These are phyloP conservation scores for Lanmaoa pseudosensibilis DNA, from an alignment of 768 basidiomycete genomes.

Conservation along the genomic window DNA sequence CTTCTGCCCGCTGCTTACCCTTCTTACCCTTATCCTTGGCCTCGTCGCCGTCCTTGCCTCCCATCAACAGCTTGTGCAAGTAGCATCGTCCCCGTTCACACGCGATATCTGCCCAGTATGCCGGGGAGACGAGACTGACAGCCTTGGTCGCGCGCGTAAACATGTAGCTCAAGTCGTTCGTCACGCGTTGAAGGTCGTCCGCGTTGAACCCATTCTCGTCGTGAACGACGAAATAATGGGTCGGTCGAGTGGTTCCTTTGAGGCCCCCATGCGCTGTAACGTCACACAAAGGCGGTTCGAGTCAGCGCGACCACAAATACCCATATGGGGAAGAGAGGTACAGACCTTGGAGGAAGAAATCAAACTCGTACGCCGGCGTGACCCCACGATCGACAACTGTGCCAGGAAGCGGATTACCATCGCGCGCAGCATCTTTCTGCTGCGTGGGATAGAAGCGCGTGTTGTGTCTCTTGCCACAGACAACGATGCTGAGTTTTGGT, in stretches of 20 bases:
- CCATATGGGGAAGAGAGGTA: background rate
- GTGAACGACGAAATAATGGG: constrained; percentile 56
- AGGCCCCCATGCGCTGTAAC: constrained; percentile 41
- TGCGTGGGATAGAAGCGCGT: constrained; percentile 55
- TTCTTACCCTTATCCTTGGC: constrained; percentile 27
- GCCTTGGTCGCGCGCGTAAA: constrained; percentile 59
- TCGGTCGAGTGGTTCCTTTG: constrained; percentile 47
- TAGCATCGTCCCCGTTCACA: constrained; percentile 58
- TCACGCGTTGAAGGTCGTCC: constrained; percentile 50
- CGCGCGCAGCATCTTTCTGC: constrained; percentile 35
- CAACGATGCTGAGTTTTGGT: constrained; percentile 51
- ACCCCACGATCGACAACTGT: constrained; percentile 58
- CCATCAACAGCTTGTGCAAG: constrained; percentile 44
- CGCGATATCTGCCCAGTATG: constrained; percentile 46
- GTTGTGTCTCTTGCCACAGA: constrained; percentile 58
- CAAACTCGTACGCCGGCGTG: constrained; percentile 52
- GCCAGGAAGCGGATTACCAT: constrained; percentile 54
- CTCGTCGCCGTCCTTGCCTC: constrained; percentile 13
- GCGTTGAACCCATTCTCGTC: constrained; percentile 52
- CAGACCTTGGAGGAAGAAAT: constrained; percentile 53
- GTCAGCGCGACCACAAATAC: background rate
- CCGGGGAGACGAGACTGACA: constrained; percentile 37
- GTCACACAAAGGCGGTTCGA: background rate
- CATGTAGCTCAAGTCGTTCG: constrained; percentile 53
- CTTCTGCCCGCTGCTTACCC: constrained; percentile 42